phyloP scores from a whole-genome alignment of 106 monocot species.

The Vanilla planifolia region DNA sequence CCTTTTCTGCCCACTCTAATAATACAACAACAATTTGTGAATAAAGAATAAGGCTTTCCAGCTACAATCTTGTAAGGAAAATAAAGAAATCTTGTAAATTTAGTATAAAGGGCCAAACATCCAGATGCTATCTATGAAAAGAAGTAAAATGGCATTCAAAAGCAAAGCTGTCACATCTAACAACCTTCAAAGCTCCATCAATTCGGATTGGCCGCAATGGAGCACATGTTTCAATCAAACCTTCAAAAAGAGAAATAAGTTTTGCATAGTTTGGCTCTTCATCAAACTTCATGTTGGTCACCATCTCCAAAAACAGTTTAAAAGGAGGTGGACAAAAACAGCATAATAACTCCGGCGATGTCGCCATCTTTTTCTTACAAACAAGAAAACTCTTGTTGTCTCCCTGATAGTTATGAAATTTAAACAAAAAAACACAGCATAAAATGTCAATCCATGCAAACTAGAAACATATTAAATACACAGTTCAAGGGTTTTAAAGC shows the following conservation, averaged over 20 bases:
- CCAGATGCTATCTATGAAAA: not conserved
- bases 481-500: not conserved
- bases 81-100: not conserved
- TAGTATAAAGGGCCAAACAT: no score
- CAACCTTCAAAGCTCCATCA: conserved; percentile 91
- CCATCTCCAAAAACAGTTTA: conserved; percentile 77
- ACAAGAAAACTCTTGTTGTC: conserved; percentile 96
- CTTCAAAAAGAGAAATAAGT: conserved; percentile 82
- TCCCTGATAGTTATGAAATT: conserved; percentile 41
- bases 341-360: conserved; percentile 74
- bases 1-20: conserved; percentile 90
- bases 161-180: not conserved
- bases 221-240: conserved; percentile 73
- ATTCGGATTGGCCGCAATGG: conserved; percentile 77
- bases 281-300: conserved; percentile 95
- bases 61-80: not conserved
- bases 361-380: conserved; percentile 96
- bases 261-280: conserved; percentile 93
- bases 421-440: conserved; percentile 1
- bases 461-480: not conserved
- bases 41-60: not conserved
- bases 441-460: not conserved
- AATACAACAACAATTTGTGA: not conserved
- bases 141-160: not conserved
- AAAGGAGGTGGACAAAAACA: conserved; percentile 85